Conservation (phyloP, 495 filamentous ascomycete genomes). For the Penicillium manginii region DNA sequence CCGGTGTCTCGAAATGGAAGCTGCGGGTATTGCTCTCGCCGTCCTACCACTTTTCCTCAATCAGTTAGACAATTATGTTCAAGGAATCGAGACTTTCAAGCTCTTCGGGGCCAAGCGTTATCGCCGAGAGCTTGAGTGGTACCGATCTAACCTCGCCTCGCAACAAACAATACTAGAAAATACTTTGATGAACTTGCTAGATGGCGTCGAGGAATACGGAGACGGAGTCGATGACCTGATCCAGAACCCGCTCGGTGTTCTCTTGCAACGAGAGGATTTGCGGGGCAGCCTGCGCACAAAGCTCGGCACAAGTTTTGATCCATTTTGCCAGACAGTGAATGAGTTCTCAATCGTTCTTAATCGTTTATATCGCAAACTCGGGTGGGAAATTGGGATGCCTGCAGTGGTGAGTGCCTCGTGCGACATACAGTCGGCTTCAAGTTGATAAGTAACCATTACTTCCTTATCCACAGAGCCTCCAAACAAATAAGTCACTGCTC, state of each 20-base stretch:
- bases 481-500: background rate
- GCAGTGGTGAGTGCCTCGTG: background rate
- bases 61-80: conserved; percentile 30
- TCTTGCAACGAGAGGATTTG: background rate
- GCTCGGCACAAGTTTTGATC: background rate
- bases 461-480: background rate
- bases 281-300: background rate
- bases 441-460: background rate
- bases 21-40: conserved; percentile 28
- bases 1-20: too few relatives aligned
- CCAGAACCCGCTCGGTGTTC: background rate
- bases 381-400: background rate
- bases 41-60: conserved; percentile 29
- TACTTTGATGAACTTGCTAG: conserved; percentile 24
- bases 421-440: too few relatives aligned
- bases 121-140: conserved; percentile 22
- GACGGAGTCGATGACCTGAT: conserved; percentile 6
- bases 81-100: conserved; percentile 26
- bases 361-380: conserved; percentile 1
- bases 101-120: conserved; percentile 17
- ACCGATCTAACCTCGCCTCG: conserved; percentile 18
- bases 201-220: conserved; percentile 19
- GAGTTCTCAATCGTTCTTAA: background rate
- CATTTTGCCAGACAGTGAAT: background rate
- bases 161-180: conserved; percentile 28